phyloP scores from a whole-genome alignment of 2,329 filamentous ascomycete species.

The Trichoderma sp. region DNA sequence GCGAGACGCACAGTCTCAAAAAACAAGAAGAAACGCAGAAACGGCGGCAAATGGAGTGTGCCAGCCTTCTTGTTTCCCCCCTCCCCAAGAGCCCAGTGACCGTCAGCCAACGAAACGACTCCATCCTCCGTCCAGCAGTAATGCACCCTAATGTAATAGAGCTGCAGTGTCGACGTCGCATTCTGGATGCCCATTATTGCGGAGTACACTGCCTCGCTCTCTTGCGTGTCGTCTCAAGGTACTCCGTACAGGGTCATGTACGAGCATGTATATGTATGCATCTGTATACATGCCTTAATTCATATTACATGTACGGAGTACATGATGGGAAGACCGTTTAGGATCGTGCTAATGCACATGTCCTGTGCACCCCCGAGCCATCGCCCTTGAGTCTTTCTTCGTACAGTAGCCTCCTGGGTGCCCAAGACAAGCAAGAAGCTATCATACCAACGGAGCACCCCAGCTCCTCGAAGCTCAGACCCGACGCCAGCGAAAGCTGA shows the following conservation, averaged over 20 bases:
- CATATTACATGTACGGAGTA: not conserved
- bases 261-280: not conserved
- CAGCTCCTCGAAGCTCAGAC: not conserved
- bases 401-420: not conserved
- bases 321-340: not conserved
- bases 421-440: constrained; percentile 4
- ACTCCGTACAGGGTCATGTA: constrained; percentile 1
- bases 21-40: not conserved
- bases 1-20: not conserved
- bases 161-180: constrained; percentile 18
- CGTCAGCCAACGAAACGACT: constrained; percentile 13
- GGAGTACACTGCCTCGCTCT: constrained; percentile 20
- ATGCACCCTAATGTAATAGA: constrained; percentile 24
- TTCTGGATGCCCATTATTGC: constrained; percentile 24
- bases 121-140: constrained; percentile 10
- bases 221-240: constrained; percentile 12
- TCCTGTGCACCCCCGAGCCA: constrained; percentile 10
- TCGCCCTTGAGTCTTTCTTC: not conserved
- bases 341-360: constrained; percentile 9
- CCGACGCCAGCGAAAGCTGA: not conserved
- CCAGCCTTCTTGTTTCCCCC: constrained; percentile 7
- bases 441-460: constrained; percentile 12
- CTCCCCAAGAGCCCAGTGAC: constrained; percentile 8
- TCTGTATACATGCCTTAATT: constrained; percentile 8
- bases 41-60: constrained; percentile 14